Evolutionary conservation across 257 asterid species (phyloP).

Genomic region (Solanum bulbocastanum): DNA sequence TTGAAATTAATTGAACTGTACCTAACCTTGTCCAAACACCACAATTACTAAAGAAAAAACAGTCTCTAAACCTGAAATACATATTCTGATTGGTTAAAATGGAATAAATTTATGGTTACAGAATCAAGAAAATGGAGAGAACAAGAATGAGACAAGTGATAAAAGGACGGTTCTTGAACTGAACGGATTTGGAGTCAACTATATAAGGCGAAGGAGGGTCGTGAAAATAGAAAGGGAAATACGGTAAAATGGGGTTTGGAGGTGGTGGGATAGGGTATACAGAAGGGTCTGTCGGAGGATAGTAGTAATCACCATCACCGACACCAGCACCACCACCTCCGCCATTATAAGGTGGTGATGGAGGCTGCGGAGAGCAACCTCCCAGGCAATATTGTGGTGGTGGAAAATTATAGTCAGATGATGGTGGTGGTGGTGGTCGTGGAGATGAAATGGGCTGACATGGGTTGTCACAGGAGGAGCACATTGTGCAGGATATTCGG

Average conservation of each 20-base stretch:
- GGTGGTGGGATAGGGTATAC: slow-evolving; percentile 32
- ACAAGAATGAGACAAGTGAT: slow-evolving; percentile 2
- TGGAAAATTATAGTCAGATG: neutral
- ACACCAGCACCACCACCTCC: neutral
- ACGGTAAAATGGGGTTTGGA: slow-evolving; percentile 46
- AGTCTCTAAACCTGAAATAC: neutral
- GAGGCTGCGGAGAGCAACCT: neutral
- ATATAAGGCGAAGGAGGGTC: slow-evolving; percentile 32
- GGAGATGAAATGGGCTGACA: slow-evolving; percentile 57
- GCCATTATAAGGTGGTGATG: neutral
- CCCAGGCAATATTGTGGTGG: slow-evolving; percentile 2
- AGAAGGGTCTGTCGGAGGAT: slow-evolving; percentile 26
- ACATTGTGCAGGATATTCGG: slow-evolving; percentile 53
- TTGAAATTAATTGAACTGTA: no score
- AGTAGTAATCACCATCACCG: slow-evolving; percentile 7
- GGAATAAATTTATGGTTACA: neutral
- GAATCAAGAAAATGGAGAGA: neutral
- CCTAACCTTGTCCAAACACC: neutral
- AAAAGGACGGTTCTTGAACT: slow-evolving; percentile 3
- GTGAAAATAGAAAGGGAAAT: slow-evolving; percentile 38
- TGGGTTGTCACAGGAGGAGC: slow-evolving; percentile 63
- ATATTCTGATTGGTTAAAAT: neutral
- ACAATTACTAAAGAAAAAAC: neutral
- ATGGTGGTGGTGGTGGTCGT: slow-evolving; percentile 12
- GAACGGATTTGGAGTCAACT: slow-evolving; percentile 13